phyloP scores from a whole-genome alignment of 768 basidiomycete species.

The Lactarius trivialis region DNA sequence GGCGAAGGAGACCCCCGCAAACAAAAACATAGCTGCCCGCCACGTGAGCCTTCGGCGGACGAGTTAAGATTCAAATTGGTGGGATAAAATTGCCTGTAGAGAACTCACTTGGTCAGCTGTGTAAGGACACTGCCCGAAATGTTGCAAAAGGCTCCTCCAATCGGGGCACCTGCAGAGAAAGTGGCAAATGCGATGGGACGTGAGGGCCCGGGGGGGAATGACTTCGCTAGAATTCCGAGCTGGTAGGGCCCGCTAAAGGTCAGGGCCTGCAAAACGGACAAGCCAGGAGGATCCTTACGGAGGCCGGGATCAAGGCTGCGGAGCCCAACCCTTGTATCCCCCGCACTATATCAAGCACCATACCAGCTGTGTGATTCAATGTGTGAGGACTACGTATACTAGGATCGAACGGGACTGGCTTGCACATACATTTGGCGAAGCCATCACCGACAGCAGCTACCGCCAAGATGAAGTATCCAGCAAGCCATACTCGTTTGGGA shows the following conservation, averaged over 20 bases:
- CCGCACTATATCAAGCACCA: constrained; percentile 62
- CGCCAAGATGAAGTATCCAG: constrained; percentile 48
- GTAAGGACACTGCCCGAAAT: constrained; percentile 68
- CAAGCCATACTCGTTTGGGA: constrained; percentile 57
- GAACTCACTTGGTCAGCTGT: constrained; percentile 22
- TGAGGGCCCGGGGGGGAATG: constrained; percentile 61
- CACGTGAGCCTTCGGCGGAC: constrained; percentile 38
- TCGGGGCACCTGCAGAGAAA: constrained; percentile 78
- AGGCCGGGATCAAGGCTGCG: constrained; percentile 68
- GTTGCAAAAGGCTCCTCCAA: constrained; percentile 68
- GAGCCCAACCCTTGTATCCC: constrained; percentile 74
- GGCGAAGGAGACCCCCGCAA: constrained; percentile 48
- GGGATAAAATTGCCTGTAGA: background rate
- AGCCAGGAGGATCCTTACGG: constrained; percentile 37
- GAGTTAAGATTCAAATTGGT: background rate
- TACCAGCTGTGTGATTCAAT: constrained; percentile 38
- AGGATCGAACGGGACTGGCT: background rate
- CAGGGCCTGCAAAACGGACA: constrained; percentile 5
- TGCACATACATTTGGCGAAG: constrained; percentile 44
- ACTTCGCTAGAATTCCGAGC: constrained; percentile 77
- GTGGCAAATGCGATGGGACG: constrained; percentile 76
- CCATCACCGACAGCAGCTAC: constrained; percentile 58
- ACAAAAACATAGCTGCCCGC: constrained; percentile 60
- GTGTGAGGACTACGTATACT: background rate
- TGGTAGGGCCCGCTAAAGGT: constrained; percentile 26